Percentiles rank a stretch among this genome's conserved stretches.
Evolutionary conservation across 2,329 filamentous ascomycete species (phyloP).

Genomic region (Venturia aucupariae): DNA sequence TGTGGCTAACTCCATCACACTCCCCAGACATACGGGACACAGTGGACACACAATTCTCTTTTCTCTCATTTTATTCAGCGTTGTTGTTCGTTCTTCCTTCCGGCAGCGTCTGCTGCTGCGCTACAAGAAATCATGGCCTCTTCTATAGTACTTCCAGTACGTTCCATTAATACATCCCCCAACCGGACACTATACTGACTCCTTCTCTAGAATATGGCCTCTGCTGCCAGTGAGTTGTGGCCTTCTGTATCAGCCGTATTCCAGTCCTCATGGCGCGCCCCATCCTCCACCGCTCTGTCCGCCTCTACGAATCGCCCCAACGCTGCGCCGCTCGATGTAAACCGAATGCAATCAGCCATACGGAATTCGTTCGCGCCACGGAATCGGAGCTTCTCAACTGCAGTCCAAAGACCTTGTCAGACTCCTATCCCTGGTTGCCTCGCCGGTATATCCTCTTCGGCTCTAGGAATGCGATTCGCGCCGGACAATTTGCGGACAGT

Average conservation of each 20-base stretch:
- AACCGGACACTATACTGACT: background rate
- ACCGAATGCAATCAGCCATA: conserved; percentile 17
- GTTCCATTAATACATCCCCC: background rate
- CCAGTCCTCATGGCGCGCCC: conserved; percentile 26
- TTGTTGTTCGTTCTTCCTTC: background rate
- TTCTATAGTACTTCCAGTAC: conserved; percentile 1
- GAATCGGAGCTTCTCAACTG: background rate
- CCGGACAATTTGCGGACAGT: background rate
- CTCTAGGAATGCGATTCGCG: background rate
- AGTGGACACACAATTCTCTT: background rate
- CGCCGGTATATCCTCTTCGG: background rate
- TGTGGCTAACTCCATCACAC: background rate
- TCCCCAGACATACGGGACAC: background rate
- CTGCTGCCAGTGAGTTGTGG: conserved; percentile 30
- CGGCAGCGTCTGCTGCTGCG: background rate
- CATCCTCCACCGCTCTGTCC: conserved; percentile 20
- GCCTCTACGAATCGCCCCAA: conserved; percentile 18
- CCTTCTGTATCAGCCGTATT: conserved; percentile 31
- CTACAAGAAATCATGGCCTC: background rate
- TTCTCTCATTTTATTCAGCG: background rate
- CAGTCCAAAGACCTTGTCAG: background rate
- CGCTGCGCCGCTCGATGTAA: conserved; percentile 15
- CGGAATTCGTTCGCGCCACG: background rate
- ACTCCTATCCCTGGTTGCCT: conserved; percentile 8
- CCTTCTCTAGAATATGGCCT: conserved; percentile 34